A percentile compares a stretch with the other conserved stretches of the same genome.
Conservation (phyloP, 1,284 basidiomycete genomes). For the Abortiporus biennis region DNA sequence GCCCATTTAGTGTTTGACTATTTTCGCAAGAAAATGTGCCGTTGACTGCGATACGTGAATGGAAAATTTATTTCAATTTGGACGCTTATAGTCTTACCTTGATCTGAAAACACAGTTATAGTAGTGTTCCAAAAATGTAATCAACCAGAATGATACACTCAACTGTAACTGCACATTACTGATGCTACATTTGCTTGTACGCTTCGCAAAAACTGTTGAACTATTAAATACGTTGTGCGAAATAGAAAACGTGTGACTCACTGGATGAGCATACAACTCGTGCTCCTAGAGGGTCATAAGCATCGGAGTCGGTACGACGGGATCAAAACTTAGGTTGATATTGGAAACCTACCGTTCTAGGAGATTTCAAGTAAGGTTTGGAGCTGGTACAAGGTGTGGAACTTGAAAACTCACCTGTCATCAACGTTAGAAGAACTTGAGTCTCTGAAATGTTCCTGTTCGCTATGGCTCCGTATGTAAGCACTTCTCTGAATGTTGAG, state of each 20-base stretch:
- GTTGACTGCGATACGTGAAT: conserved; percentile 38
- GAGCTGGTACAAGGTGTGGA: not conserved
- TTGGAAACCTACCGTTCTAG: conserved; percentile 25
- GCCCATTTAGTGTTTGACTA: conserved; percentile 58
- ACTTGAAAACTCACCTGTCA: conserved; percentile 40
- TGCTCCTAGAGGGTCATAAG: conserved; percentile 33
- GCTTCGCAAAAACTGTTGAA: conserved; percentile 48
- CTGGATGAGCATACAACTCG: conserved; percentile 49
- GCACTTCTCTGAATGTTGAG: not conserved
- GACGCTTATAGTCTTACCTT: conserved; percentile 24
- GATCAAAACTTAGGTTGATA: not conserved
- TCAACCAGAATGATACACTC: too few species aligned
- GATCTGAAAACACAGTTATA: conserved; percentile 34
- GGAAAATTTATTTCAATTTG: not conserved
- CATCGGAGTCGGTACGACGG: not conserved
- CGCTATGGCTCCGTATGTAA: conserved; percentile 18
- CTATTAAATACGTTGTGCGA: conserved; percentile 10
- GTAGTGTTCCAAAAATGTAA: too few species aligned
- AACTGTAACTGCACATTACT: conserved; percentile 70
- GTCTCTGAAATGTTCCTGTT: conserved; percentile 53
- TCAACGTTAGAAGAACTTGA: conserved; percentile 57
- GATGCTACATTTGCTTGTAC: conserved; percentile 62
- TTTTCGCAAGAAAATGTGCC: conserved; percentile 67
- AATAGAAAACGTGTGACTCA: conserved; percentile 18
- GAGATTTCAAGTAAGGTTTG: conserved; percentile 2